These are phyloP conservation scores for Amaranthus cruentus DNA, from an alignment of 148 eudicot species.

Conservation along the genomic window DNA sequence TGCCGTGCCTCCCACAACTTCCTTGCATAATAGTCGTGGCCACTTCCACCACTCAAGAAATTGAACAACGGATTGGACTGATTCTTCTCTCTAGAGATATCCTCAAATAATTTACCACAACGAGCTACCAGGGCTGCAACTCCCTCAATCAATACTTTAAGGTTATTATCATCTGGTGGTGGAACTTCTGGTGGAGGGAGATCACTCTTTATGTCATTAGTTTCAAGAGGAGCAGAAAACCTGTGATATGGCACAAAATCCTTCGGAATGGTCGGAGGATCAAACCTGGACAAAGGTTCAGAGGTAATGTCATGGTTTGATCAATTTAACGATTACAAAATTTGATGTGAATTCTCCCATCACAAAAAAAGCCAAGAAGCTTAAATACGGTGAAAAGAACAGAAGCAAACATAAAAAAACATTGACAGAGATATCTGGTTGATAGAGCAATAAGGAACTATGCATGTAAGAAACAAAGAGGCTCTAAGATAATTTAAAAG, in stretches of 20 bases:
- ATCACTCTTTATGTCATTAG: constrained; percentile 27
- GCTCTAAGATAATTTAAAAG: no score
- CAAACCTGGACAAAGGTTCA: constrained; percentile 51
- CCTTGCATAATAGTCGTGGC: constrained; percentile 75
- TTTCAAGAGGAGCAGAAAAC: constrained; percentile 60
- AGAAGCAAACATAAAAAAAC: no score
- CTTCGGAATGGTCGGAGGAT: constrained; percentile 72
- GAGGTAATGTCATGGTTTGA: constrained; percentile 8
- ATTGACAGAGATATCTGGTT: no score
- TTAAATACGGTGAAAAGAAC: no score
- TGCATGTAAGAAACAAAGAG: no score
- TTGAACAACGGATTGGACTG: constrained; percentile 72
- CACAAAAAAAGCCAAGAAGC: background rate
- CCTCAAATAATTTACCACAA: constrained; percentile 87
- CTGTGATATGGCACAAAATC: constrained; percentile 71
- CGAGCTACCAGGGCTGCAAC: constrained; percentile 90
- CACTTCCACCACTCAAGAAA: constrained; percentile 82
- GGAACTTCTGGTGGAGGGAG: constrained; percentile 61
- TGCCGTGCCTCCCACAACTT: constrained; percentile 90
- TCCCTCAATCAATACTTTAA: constrained; percentile 79
- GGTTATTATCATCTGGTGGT: constrained; percentile 71
- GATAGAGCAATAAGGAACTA: no score
- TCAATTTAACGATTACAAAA: background rate
- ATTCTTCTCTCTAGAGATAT: constrained; percentile 81
- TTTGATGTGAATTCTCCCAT: background rate